phyloP scores from a whole-genome alignment of 495 filamentous ascomycete species.

The Penicillium desertorum region DNA sequence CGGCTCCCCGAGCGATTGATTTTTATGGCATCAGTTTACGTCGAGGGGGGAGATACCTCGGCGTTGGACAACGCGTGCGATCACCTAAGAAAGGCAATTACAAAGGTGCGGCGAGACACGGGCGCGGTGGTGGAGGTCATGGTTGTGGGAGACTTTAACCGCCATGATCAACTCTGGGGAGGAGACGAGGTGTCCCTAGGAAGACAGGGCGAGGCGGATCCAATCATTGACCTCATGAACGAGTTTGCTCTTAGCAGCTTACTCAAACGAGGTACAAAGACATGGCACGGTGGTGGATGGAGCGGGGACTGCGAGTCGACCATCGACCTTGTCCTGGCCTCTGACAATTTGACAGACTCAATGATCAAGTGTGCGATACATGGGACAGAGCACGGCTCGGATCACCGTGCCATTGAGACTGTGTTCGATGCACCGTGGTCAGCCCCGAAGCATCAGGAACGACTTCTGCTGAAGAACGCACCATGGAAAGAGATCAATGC shows the following conservation, averaged over 20 bases:
- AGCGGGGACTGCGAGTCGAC: constrained; percentile 19
- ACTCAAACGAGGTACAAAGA: constrained; percentile 35
- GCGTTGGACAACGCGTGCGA: too few relatives aligned
- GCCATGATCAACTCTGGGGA: constrained; percentile 39
- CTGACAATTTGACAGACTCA: constrained; percentile 10
- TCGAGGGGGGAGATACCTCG: too few relatives aligned
- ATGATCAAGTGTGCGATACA: constrained; percentile 30
- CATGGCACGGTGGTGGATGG: constrained; percentile 24
- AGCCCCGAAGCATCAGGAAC: constrained; percentile 14
- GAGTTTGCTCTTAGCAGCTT: constrained; percentile 30
- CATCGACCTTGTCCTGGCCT: too few relatives aligned
- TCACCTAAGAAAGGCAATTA: too few relatives aligned
- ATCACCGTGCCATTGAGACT: constrained; percentile 34
- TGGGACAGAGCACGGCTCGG: constrained; percentile 34
- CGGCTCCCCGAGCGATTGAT: constrained; percentile 16
- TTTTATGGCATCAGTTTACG: too few relatives aligned
- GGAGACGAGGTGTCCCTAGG: constrained; percentile 31
- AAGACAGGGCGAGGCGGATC: constrained; percentile 36
- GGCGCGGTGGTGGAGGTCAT: too few relatives aligned
- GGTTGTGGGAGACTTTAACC: constrained; percentile 23
- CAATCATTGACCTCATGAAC: constrained; percentile 38
- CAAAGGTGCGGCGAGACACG: too few relatives aligned
- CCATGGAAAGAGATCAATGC: constrained; percentile 31
- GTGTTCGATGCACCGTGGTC: constrained; percentile 24
- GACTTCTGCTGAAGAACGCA: constrained; percentile 17